Evolutionary conservation across 2,329 filamentous ascomycete genomes (phyloP), one percentile per base, ranked within the genome.

Genomic region (Fusarium sublunatum): DNA sequence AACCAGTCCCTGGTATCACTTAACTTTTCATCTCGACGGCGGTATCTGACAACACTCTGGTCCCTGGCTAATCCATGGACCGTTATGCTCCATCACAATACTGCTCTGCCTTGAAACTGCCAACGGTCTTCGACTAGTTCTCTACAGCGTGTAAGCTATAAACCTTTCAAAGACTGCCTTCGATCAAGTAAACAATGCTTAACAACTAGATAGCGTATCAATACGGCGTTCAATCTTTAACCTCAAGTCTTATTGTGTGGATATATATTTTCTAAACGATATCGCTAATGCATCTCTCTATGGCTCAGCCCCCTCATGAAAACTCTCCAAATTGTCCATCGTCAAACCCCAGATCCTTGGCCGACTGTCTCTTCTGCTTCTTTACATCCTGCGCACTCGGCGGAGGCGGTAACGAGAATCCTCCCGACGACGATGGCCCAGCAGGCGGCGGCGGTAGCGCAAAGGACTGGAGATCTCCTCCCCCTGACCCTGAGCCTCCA

Each of bases 281-380:
- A 44, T 67, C 63, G 63, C 63, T 64, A 59, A 65, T 66, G 48
- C 51, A 57, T 49, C 53, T 39, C 39, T 58, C 44, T 35, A 47
- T 39, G 34, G 41, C n/a, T 39, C 28, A 19, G 26, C 13, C 19
- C 29, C n/a, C 32, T 31, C 35, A 88, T 43, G 84, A 84, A 78
- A 96, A 96, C 77, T 96, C 92, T 19, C 91, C 92, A 83, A 93
- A 93, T 72, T 94, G 90, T 2, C 92, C 92, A 73, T 96, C 91
- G 71, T 96, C 92, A 70, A 95, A 95, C 1, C 91, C 91, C 64
- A 94, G 71, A 56, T 92, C 88, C 71, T 88, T 80, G 6, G 83
- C 79, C 11, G 85, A 83, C 69, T 78, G 79, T 69, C 83, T 80
- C 76, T 83, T 81, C 76, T 86, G 83, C 75, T 69, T 59, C 77